Percentiles rank a stretch among this genome's conserved stretches.
Conservation (phyloP, 2,329 filamentous ascomycete species). For the Dactylellina leptospora region DNA sequence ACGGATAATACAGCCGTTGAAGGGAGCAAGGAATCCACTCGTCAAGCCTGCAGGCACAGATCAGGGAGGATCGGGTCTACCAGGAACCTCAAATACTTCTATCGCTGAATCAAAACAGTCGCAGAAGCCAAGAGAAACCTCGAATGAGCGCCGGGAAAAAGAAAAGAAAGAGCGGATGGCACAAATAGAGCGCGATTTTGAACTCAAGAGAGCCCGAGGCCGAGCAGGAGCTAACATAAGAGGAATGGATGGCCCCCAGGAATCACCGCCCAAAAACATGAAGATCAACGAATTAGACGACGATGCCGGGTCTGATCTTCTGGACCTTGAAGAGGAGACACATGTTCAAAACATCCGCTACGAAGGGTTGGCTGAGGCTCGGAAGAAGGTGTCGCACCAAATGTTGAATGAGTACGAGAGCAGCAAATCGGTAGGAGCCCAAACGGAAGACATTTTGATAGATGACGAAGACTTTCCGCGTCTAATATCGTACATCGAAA, state of each 20-base stretch:
- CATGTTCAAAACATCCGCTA: neutral
- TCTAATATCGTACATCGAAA: neutral
- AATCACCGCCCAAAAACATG: neutral
- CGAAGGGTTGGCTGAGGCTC: neutral
- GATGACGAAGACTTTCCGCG: neutral
- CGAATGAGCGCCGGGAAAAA: slow-evolving; percentile 32
- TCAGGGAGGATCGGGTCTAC: no score
- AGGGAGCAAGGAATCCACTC: no score
- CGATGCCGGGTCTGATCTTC: neutral
- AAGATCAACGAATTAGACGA: neutral
- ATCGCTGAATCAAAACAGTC: no score
- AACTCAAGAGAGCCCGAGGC: neutral
- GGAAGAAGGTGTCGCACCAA: neutral
- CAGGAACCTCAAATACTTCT: no score
- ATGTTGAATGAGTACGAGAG: neutral
- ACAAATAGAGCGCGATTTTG: slow-evolving; percentile 27
- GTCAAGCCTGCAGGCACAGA: no score
- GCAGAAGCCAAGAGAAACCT: slow-evolving; percentile 16
- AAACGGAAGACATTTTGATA: neutral
- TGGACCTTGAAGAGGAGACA: neutral
- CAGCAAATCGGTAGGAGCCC: neutral
- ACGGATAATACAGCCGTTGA: no score
- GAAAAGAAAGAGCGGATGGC: slow-evolving; percentile 42
- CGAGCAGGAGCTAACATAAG: neutral
- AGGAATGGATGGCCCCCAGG: slow-evolving; percentile 20